Percentiles rank a stretch among this genome's conserved stretches.
Conservation (phyloP, 2,329 filamentous ascomycete genomes). For the Penicillium sp. region DNA sequence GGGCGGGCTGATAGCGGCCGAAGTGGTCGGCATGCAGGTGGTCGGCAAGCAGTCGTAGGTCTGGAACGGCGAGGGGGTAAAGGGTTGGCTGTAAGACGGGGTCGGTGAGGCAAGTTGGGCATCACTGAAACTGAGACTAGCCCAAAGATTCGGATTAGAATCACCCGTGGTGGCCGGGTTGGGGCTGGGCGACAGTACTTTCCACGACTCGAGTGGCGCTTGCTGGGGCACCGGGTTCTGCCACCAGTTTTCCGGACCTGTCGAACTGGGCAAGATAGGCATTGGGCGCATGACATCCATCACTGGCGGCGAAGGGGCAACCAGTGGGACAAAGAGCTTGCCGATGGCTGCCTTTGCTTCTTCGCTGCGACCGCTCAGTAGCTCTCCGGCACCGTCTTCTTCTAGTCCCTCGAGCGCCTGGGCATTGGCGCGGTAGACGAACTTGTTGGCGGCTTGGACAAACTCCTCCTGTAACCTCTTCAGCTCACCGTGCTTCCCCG, state of each 20-base stretch:
- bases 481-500: constrained; percentile 88
- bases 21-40: constrained; percentile 61
- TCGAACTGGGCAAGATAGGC: constrained; percentile 74
- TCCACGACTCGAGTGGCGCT: constrained; percentile 75
- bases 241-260: constrained; percentile 69
- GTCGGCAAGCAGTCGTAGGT: constrained; percentile 71
- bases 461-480: constrained; percentile 98
- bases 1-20: constrained; percentile 64
- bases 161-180: constrained; percentile 64
- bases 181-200: constrained; percentile 79
- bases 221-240: constrained; percentile 60
- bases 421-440: constrained; percentile 83
- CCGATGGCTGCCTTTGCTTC: constrained; percentile 84
- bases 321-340: constrained; percentile 71
- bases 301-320: constrained; percentile 78
- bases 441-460: constrained; percentile 91
- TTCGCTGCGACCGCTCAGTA: constrained; percentile 81
- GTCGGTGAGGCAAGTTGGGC: constrained; percentile 67
- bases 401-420: constrained; percentile 88
- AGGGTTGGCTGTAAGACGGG: constrained; percentile 70
- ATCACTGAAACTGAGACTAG: constrained; percentile 65
- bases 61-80: constrained; percentile 58
- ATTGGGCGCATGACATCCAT: constrained; percentile 82
- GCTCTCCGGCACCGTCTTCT: constrained; percentile 88
- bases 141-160: constrained; percentile 66